A percentile compares a stretch with the other conserved stretches of the same genome.
These are phyloP conservation scores for Takashimella tepidaria DNA, from an alignment of 1,284 basidiomycete species.

Conservation along the genomic window DNA sequence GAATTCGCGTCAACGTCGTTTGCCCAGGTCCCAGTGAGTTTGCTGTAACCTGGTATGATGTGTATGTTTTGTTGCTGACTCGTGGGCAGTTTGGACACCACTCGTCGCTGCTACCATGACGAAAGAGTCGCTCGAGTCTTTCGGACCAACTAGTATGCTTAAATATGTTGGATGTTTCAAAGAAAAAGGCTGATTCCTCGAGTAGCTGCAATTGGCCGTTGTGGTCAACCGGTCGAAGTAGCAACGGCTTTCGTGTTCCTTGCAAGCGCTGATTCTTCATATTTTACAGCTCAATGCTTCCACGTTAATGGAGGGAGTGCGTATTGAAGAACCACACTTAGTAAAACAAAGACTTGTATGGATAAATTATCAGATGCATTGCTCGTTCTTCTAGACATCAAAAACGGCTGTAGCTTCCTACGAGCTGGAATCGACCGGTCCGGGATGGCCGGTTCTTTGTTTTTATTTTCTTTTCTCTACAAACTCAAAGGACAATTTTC, in stretches of 20 bases:
- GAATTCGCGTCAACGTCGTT: conserved; percentile 54
- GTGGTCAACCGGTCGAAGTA: conserved; percentile 57
- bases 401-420: neutral
- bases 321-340: conserved; percentile 20
- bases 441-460: neutral
- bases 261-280: conserved; percentile 54
- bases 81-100: conserved; percentile 54
- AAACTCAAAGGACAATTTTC: too few species aligned
- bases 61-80: conserved; percentile 1
- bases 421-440: neutral
- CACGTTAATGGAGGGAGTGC: conserved; percentile 31
- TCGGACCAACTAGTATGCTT: conserved; percentile 45
- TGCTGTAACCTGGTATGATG: too few species aligned
- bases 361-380: too few species aligned
- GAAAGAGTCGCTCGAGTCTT: conserved; percentile 50
- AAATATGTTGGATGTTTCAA: conserved; percentile 5
- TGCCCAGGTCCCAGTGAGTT: conserved; percentile 49
- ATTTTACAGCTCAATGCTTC: conserved; percentile 50
- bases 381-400: too few species aligned
- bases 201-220: conserved; percentile 52
- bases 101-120: conserved; percentile 53
- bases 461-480: too few species aligned
- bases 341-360: too few species aligned
- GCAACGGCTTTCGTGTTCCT: conserved; percentile 57
- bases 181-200: conserved; percentile 1